These are phyloP conservation scores for Penicillium manginii DNA, from an alignment of 495 filamentous ascomycete genomes.

Conservation along the genomic window DNA sequence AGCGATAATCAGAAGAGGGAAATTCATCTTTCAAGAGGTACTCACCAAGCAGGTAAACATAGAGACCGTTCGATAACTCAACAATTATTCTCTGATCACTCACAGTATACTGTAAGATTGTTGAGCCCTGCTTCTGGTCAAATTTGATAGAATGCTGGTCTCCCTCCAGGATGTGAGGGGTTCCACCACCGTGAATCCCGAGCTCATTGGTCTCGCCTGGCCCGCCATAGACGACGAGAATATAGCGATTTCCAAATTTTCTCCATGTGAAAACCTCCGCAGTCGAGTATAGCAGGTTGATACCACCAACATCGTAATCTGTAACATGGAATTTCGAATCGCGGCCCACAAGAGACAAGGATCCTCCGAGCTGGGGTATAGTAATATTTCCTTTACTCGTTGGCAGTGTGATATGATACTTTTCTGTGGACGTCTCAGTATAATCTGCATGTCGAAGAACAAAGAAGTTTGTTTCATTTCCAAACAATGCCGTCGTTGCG, in stretches of 20 bases:
- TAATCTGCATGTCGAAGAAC: conserved; percentile 63
- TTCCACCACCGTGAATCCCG: conserved; percentile 19
- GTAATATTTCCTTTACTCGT: conserved; percentile 60
- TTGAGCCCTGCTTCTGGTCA: too few species aligned
- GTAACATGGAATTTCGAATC: conserved; percentile 73
- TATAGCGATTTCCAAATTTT: conserved; percentile 46
- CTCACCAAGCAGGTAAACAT: too few species aligned
- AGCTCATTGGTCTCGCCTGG: conserved; percentile 66
- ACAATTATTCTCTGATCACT: too few species aligned
- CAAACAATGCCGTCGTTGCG: conserved; percentile 56
- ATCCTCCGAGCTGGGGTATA: conserved; percentile 61
- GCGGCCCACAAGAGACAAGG: conserved; percentile 62
- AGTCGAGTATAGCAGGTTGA: conserved; percentile 67
- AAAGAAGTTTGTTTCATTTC: conserved; percentile 57
- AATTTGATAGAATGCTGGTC: too few species aligned
- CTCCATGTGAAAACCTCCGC: conserved; percentile 69
- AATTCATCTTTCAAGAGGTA: too few species aligned
- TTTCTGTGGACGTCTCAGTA: conserved; percentile 45
- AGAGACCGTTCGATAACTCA: too few species aligned
- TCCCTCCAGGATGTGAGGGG: too few species aligned
- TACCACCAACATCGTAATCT: conserved; percentile 64
- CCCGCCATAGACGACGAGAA: conserved; percentile 69
- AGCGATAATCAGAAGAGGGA: too few species aligned
- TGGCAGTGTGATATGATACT: conserved; percentile 58
- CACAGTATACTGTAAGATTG: too few species aligned